Conservation (phyloP, 805 yeast genomes). For the Allodekkera sacchari region DNA sequence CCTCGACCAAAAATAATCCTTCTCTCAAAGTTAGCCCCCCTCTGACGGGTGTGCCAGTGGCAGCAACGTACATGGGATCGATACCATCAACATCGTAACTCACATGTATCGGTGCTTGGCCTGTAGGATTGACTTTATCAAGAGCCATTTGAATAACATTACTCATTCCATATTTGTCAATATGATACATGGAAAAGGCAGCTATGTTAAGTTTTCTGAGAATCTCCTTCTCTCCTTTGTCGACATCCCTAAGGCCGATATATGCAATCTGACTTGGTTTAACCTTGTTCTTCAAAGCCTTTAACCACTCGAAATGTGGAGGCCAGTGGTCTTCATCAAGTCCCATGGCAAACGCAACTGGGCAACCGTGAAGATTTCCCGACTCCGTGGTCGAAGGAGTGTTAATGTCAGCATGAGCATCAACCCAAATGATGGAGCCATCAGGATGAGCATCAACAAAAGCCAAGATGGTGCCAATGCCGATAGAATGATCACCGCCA, state of each 20-base stretch:
- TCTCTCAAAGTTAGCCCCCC: constrained; percentile 94
- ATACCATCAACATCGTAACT: constrained; percentile 96
- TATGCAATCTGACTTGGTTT: constrained; percentile 71
- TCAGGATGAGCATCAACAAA: constrained; percentile 73
- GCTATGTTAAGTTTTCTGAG: constrained; percentile 63
- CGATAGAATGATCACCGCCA: constrained; percentile 97
- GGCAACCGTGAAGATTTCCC: constrained; percentile 96
- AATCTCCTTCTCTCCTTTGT: constrained; percentile 71
- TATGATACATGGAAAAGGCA: constrained; percentile 92
- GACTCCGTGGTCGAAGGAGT: constrained; percentile 75
- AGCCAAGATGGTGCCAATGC: constrained; percentile 87
- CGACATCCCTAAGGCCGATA: constrained; percentile 92
- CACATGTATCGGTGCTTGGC: constrained; percentile 69
- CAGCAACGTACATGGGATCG: constrained; percentile 90
- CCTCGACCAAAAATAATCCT: constrained; percentile 87
- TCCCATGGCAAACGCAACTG: constrained; percentile 86
- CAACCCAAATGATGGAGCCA: constrained; percentile 90
- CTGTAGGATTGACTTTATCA: constrained; percentile 63
- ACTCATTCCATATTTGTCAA: constrained; percentile 89
- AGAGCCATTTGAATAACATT: constrained; percentile 89
- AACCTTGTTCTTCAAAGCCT: constrained; percentile 47
- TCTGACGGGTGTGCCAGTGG: constrained; percentile 96
- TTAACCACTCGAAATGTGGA: constrained; percentile 64
- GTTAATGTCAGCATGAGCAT: constrained; percentile 97
- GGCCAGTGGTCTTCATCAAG: constrained; percentile 62